Conservation (phyloP, 176 grass and related monocot genomes). For the Tuctoria greenei region DNA sequence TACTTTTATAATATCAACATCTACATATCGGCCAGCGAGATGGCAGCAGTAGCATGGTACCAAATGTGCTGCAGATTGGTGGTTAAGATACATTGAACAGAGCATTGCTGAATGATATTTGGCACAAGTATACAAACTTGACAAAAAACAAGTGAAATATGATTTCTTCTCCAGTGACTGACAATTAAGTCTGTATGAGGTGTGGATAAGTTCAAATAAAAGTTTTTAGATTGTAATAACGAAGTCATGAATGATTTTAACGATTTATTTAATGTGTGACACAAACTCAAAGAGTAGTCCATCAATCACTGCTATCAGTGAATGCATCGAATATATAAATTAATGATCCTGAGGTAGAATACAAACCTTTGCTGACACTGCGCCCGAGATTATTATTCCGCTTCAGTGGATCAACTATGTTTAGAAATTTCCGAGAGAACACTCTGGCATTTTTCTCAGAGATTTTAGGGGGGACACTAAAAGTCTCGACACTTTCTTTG, state of each 20-base stretch:
- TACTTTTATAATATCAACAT: not conserved
- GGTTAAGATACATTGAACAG: not conserved
- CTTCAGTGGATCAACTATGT: conserved; percentile 92
- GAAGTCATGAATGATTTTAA: not conserved
- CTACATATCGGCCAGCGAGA: not conserved
- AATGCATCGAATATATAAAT: not conserved
- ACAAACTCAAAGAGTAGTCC: not conserved
- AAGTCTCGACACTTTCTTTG: conserved; percentile 44
- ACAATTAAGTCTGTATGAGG: not conserved
- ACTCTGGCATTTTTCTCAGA: conserved; percentile 42
- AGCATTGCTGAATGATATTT: not conserved
- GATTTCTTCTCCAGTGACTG: not conserved
- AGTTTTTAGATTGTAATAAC: not conserved
- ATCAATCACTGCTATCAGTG: not conserved
- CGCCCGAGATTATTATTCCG: conserved; percentile 84
- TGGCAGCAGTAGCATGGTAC: conserved; percentile 3
- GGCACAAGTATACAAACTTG: not conserved
- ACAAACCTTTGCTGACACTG: conserved; percentile 87
- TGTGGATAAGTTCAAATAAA: not conserved
- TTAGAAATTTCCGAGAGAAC: conserved; percentile 73
- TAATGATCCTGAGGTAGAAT: conserved; percentile 17
- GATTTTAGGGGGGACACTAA: conserved; percentile 46
- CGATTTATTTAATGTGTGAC: not conserved
- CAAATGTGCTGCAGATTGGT: not conserved
- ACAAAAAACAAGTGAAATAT: conserved; percentile 11